phyloP scores from a whole-genome alignment of 176 grass and related monocot genomes.

The Rhynchospora pubera region DNA sequence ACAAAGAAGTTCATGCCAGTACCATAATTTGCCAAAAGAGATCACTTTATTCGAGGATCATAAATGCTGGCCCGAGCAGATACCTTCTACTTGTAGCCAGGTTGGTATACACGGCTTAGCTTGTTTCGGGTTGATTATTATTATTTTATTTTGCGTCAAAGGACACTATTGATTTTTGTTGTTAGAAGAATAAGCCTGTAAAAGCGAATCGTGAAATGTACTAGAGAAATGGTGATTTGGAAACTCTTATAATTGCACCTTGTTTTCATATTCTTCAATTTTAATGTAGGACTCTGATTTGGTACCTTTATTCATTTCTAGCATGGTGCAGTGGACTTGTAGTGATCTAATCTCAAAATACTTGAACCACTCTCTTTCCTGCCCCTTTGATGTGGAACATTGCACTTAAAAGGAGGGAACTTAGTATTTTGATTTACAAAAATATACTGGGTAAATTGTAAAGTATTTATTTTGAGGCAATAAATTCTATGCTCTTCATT shows the following conservation, averaged over 20 bases:
- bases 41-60: slow-evolving; percentile 80
- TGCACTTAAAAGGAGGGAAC: too few relatives aligned
- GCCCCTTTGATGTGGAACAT: too few relatives aligned
- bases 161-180: not conserved
- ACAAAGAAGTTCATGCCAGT: slow-evolving; percentile 67
- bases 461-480: too few relatives aligned
- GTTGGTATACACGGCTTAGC: slow-evolving; percentile 29
- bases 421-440: too few relatives aligned
- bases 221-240: not conserved
- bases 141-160: slow-evolving; percentile 13
- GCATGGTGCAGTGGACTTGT: too few relatives aligned
- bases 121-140: not conserved
- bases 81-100: slow-evolving; percentile 76
- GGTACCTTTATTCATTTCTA: too few relatives aligned
- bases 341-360: too few relatives aligned
- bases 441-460: too few relatives aligned
- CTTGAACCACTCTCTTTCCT: too few relatives aligned
- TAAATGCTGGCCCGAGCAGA: slow-evolving; percentile 56
- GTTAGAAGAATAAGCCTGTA: not conserved
- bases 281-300: not conserved
- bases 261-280: not conserved
- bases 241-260: not conserved
- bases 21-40: slow-evolving; percentile 68
- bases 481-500: too few relatives aligned
- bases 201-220: not conserved